A percentile compares a stretch with the other conserved stretches of the same genome.
Conservation (phyloP, 139 green algal genomes). For the Nannochloris sp. region DNA sequence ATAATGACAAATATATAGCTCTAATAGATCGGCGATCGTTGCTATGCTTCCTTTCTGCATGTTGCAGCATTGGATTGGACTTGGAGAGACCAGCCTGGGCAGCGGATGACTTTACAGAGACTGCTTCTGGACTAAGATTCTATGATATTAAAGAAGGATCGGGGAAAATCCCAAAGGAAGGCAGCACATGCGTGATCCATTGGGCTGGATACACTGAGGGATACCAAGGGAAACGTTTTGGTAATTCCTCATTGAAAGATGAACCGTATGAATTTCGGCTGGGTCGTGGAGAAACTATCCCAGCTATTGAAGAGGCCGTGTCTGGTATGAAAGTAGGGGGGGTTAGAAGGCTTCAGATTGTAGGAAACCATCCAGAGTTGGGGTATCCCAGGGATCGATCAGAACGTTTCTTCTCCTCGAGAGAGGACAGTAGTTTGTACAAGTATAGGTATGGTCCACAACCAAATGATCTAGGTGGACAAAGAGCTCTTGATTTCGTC, state of each 20-base stretch:
- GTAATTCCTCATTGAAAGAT: constrained; percentile 58
- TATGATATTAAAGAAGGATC: constrained; percentile 17
- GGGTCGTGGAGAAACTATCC: constrained; percentile 48
- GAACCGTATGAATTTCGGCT: constrained; percentile 65
- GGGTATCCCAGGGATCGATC: constrained; percentile 37
- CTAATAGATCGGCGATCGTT: too few species aligned
- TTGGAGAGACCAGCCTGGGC: neutral
- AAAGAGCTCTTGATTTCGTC: constrained; percentile 79
- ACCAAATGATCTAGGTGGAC: constrained; percentile 43
- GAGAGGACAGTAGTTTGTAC: constrained; percentile 24
- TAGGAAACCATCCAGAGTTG: constrained; percentile 42
- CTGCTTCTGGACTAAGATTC: constrained; percentile 12
- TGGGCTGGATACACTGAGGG: constrained; percentile 57
- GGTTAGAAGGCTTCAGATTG: constrained; percentile 47
- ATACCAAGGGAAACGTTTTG: constrained; percentile 56
- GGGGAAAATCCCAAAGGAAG: constrained; percentile 12
- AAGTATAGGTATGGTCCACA: constrained; percentile 29
- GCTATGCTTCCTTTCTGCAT: too few species aligned
- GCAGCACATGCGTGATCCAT: constrained; percentile 40
- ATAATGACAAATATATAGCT: too few species aligned
- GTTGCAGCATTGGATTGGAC: too few species aligned
- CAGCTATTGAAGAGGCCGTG: constrained; percentile 73
- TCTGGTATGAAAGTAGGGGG: constrained; percentile 57
- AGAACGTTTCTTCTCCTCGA: constrained; percentile 34
- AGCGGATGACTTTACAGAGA: constrained; percentile 13